Percentiles rank a stretch among this genome's conserved stretches.
These are phyloP conservation scores for Diutina mesorugosa DNA, from an alignment of 1,139 yeast species.

Conservation along the genomic window DNA sequence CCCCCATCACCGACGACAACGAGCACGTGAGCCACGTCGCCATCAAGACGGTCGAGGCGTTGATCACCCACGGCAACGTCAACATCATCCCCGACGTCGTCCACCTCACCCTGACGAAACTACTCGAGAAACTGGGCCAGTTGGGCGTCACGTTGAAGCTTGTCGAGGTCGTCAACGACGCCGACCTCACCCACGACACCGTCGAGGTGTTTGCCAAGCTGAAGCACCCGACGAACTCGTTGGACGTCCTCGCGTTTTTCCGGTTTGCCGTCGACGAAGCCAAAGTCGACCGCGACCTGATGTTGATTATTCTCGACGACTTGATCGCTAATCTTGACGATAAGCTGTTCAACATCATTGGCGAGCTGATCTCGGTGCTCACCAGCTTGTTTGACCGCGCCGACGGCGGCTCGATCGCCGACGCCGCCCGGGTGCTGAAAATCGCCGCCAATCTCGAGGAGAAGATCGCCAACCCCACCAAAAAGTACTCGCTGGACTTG, in stretches of 20 bases:
- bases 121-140: neutral
- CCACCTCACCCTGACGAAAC: neutral
- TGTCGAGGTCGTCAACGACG: neutral
- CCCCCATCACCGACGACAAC: slow-evolving; percentile 24
- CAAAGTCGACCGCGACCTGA: neutral
- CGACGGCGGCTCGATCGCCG: neutral
- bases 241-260: neutral
- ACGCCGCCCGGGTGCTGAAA: neutral
- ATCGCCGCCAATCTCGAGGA: neutral
- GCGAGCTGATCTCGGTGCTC: neutral
- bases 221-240: neutral
- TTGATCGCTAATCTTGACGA: neutral
- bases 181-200: neutral
- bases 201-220: neutral
- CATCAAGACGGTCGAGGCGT: slow-evolving; percentile 6
- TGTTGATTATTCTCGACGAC: neutral
- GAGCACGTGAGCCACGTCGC: slow-evolving; percentile 27
- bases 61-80: neutral
- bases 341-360: neutral
- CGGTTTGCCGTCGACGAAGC: neutral
- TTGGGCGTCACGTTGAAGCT: neutral
- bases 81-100: neutral
- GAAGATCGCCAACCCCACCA: neutral
- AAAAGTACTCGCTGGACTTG: neutral
- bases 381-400: neutral